Percentiles rank a stretch among this genome's conserved stretches.
Evolutionary conservation across 1,284 basidiomycete species (phyloP).

Genomic region (Phlebopus sp.): DNA sequence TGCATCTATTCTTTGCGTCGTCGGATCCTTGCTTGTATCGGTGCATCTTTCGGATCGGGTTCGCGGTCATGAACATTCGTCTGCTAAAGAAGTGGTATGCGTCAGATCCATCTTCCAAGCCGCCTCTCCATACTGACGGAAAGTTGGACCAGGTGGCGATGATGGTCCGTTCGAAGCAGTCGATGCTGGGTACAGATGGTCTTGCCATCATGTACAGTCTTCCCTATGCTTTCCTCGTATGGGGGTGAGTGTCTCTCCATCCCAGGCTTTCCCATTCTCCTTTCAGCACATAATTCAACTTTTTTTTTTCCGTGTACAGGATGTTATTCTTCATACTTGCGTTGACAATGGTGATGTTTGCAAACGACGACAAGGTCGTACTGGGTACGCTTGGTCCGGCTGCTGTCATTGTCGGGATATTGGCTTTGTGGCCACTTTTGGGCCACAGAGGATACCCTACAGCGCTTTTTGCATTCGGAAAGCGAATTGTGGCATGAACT

Average conservation of each 20-base stretch:
- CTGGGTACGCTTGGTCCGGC: background rate
- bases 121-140: background rate
- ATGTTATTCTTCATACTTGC: slow-evolving; percentile 4
- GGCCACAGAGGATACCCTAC: background rate
- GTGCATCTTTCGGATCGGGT: slow-evolving; percentile 1
- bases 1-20: slow-evolving; percentile 3
- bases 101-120: background rate
- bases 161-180: background rate
- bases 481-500: no score
- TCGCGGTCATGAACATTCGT: background rate
- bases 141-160: background rate
- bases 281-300: no score
- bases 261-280: background rate
- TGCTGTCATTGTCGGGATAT: background rate
- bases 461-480: no score
- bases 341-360: slow-evolving; percentile 2
- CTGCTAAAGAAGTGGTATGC: background rate
- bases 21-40: slow-evolving; percentile 9
- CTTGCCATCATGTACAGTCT: slow-evolving; percentile 30
- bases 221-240: slow-evolving; percentile 29
- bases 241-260: slow-evolving; percentile 15
- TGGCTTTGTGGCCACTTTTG: background rate
- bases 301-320: background rate
- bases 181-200: slow-evolving; percentile 15
- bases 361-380: background rate